phyloP scores from a whole-genome alignment of 305 asterid genomes.

The Ajuga reptans region DNA sequence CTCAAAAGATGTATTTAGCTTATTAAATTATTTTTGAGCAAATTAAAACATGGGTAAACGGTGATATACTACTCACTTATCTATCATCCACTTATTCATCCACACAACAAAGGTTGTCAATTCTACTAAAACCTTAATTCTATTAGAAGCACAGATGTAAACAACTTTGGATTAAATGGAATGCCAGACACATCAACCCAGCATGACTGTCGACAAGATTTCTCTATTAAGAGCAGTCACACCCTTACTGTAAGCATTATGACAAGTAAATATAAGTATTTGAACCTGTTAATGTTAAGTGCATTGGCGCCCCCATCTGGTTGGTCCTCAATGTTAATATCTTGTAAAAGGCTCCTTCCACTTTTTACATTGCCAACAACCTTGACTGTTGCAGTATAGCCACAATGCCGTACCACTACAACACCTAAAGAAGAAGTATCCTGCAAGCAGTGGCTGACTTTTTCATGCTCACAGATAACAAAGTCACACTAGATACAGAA shows the following conservation, averaged over 20 bases:
- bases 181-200: not conserved
- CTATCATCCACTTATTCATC: not conserved
- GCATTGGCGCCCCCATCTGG: conserved; percentile 95
- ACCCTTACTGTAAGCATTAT: conserved; percentile 11
- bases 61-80: not conserved
- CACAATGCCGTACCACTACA: conserved; percentile 74
- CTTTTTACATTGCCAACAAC: conserved; percentile 57
- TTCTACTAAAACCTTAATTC: not conserved
- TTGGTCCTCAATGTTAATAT: conserved; percentile 72
- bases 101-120: not conserved
- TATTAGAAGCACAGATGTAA: conserved; percentile 1
- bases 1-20: not conserved
- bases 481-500: not conserved
- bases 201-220: conserved; percentile 1
- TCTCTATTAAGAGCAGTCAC: conserved; percentile 11
- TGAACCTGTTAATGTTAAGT: conserved; percentile 85
- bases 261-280: conserved; percentile 17
- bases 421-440: conserved; percentile 76
- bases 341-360: conserved; percentile 43
- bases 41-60: not conserved
- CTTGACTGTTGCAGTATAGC: conserved; percentile 77
- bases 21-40: not conserved
- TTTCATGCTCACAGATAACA: conserved; percentile 27
- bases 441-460: conserved; percentile 38
- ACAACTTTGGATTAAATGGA: not conserved